Conservation (phyloP, 2,329 filamentous ascomycete species). For the Talaromyces rugulosus region DNA sequence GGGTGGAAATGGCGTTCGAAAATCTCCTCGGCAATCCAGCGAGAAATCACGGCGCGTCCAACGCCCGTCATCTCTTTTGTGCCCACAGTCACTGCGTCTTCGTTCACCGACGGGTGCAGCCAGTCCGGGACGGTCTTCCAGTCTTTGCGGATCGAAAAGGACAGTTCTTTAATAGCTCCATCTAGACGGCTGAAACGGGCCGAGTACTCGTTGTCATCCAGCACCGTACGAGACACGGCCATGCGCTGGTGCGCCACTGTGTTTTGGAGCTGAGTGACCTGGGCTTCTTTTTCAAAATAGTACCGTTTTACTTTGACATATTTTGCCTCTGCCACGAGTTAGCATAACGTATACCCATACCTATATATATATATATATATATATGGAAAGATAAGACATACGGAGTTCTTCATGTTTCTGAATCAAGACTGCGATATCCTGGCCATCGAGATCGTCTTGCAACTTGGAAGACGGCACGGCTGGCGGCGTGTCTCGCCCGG, state of each 20-base stretch:
- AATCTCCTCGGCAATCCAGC: slow-evolving; percentile 86
- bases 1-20: slow-evolving; percentile 94
- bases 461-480: slow-evolving; percentile 24
- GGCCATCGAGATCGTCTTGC: slow-evolving; percentile 34
- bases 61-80: slow-evolving; percentile 98
- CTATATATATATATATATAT: background rate
- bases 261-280: slow-evolving; percentile 93
- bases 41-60: slow-evolving; percentile 80
- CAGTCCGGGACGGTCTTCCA: slow-evolving; percentile 79
- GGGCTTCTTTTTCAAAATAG: slow-evolving; percentile 87
- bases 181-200: slow-evolving; percentile 87
- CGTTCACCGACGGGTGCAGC: slow-evolving; percentile 75
- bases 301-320: slow-evolving; percentile 98
- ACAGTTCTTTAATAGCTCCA: slow-evolving; percentile 87
- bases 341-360: slow-evolving; percentile 1
- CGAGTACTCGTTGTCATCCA: slow-evolving; percentile 92
- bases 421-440: slow-evolving; percentile 43
- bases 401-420: slow-evolving; percentile 44
- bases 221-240: slow-evolving; percentile 86
- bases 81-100: slow-evolving; percentile 77
- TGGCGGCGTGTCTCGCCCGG: slow-evolving; percentile 47
- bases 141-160: slow-evolving; percentile 94
- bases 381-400: slow-evolving; percentile 22
- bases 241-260: slow-evolving; percentile 95
- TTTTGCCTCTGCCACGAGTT: slow-evolving; percentile 65